Evolutionary conservation across 169 alveolate genomes (phyloP), one percentile per base, ranked within the genome.

Genomic region (Plasmodium gonderi): DNA sequence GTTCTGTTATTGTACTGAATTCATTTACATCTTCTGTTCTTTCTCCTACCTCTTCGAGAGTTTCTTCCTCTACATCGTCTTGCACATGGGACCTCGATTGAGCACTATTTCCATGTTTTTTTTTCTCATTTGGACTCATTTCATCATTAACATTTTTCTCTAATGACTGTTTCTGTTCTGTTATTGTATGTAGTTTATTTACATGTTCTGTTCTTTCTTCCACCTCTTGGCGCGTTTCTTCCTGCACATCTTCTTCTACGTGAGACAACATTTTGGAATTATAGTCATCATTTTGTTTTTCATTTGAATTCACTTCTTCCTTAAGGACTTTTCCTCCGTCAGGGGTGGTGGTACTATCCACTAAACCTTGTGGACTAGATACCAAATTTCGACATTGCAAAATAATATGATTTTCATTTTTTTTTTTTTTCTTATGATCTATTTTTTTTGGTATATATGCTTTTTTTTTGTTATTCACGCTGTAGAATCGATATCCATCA

Each of bases 401-500:
- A 64, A 14, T 60, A 29, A 68, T 17, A 20, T 38, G 26, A 3
- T 8, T 44, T 33, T 12, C 68, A 11, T 26, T 68, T 54, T 75
- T n/a, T 9, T 31, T 36, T n/a, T 26, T 31, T 60, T 60, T 40
- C 64, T 51, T 77, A 23, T 9, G 69, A 74, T 33, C 14, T 40
- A 87, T 33, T 87, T 75, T 87, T 76, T 64, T 74, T 36, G 93
- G 93, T 64, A 36, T 3, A 36, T 87, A 87, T 1, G 20, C 38
- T 65, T 49, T 75, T 60, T 60, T 87, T 40, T 87, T 77, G 29
- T 87, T 76, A 54, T 77, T 31, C 47, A 87, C n/a, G 9, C 80
- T 60, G 69, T 87, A 75, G 44, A 87, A 87, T 11, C 80, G 49
- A 23, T 75, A 75, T 36, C 93, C 93, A 65, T 87, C 93, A n/a